Percentiles rank a stretch among this genome's conserved stretches.
Conservation (phyloP, 148 eudicot genomes). For the Rheum nobile region DNA sequence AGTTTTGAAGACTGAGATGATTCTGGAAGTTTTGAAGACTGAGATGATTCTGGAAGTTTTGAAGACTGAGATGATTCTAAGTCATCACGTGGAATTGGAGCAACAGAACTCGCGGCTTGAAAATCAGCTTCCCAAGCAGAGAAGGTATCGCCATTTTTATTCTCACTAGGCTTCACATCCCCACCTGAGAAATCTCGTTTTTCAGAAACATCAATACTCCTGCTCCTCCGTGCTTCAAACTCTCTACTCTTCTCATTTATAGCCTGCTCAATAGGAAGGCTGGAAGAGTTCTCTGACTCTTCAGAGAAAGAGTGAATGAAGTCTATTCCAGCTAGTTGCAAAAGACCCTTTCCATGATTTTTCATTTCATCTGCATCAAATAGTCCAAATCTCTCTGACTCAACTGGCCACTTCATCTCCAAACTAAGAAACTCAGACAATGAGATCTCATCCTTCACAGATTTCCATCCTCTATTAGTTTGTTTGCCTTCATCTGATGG, state of each 20-base stretch:
- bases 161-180: conserved; percentile 22
- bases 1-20: conserved; percentile 13
- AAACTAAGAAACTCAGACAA: conserved; percentile 61
- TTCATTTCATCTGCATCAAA: conserved; percentile 15
- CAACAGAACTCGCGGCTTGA: conserved; percentile 38
- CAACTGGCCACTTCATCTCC: conserved; percentile 58
- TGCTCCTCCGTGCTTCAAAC: background rate
- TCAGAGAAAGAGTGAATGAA: conserved; percentile 35
- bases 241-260: conserved; percentile 17
- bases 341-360: conserved; percentile 24
- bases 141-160: conserved; percentile 18
- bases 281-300: conserved; percentile 15
- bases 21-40: conserved; percentile 8
- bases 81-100: conserved; percentile 9
- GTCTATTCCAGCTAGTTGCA: conserved; percentile 36
- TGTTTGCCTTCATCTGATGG: conserved; percentile 25
- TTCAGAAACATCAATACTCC: conserved; percentile 4
- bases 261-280: conserved; percentile 17
- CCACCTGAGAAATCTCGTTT: conserved; percentile 15
- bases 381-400: conserved; percentile 31
- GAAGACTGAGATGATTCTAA: conserved; percentile 12
- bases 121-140: conserved; percentile 89
- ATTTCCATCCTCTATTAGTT: conserved; percentile 30
- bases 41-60: conserved; percentile 13
- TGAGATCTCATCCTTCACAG: conserved; percentile 25